Conservation (phyloP, 257 asterid genomes). For the Salvia miltiorrhiza region DNA sequence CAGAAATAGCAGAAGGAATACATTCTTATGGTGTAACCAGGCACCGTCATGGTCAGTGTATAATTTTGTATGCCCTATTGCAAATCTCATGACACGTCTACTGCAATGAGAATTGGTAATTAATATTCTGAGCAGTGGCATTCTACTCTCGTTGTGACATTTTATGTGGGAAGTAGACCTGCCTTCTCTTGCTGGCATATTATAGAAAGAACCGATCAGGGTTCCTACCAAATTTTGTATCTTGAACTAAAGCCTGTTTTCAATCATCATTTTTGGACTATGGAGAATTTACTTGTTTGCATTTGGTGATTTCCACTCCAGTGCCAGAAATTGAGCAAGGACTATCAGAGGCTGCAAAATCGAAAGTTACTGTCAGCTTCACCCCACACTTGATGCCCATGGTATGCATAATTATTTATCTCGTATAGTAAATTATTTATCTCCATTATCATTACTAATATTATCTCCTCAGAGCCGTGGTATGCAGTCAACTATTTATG, state of each 20-base stretch:
- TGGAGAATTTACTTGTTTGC: not conserved
- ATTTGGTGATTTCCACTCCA: slow-evolving; percentile 23
- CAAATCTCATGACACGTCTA: not conserved
- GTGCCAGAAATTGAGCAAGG: slow-evolving; percentile 99
- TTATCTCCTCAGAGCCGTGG: slow-evolving; percentile 75
- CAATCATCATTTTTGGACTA: not conserved
- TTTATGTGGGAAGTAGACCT: not conserved
- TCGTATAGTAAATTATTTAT: not conserved
- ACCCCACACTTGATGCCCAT: slow-evolving; percentile 97
- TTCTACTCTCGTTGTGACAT: not conserved
- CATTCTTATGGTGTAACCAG: slow-evolving; percentile 81
- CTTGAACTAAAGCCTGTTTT: not conserved
- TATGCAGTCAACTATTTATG: slow-evolving; percentile 97
- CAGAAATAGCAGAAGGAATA: slow-evolving; percentile 97
- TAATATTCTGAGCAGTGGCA: too few relatives aligned
- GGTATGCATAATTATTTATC: slow-evolving; percentile 40
- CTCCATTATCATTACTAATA: too few relatives aligned
- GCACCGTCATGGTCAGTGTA: slow-evolving; percentile 88
- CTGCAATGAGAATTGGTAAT: not conserved
- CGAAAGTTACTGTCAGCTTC: slow-evolving; percentile 92
- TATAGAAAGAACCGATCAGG: not conserved
- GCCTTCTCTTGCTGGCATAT: not conserved
- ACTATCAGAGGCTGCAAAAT: slow-evolving; percentile 68
- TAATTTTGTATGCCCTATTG: not conserved
- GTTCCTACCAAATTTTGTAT: not conserved